phyloP scores from a whole-genome alignment of 2,329 filamentous ascomycete genomes.

The Colletotrichum tabaci region DNA sequence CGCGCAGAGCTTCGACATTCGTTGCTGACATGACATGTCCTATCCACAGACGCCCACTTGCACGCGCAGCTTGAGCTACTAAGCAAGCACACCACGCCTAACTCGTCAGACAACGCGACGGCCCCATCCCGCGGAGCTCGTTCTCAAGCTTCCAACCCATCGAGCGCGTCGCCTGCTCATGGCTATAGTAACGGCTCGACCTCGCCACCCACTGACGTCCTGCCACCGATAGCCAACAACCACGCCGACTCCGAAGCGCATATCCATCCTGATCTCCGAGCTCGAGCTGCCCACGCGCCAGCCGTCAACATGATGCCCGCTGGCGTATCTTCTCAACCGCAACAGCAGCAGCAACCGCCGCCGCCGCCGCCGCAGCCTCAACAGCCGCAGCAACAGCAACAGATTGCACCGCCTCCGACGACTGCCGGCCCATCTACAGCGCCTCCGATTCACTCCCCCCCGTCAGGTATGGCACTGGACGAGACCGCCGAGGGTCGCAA shows the following conservation, averaged over 20 bases:
- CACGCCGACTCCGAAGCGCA: conserved; percentile 59
- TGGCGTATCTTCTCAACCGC: conserved; percentile 43
- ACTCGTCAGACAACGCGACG: conserved; percentile 49
- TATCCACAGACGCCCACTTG: conserved; percentile 50
- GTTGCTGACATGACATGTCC: conserved; percentile 40
- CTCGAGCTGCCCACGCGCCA: conserved; percentile 45
- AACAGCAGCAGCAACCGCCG: conserved; percentile 18
- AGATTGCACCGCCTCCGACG: conserved; percentile 27
- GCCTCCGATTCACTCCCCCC: conserved; percentile 47
- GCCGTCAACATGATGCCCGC: conserved; percentile 53
- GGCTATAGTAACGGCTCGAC: conserved; percentile 58
- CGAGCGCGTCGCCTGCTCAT: conserved; percentile 56
- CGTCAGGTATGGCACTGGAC: conserved; percentile 47
- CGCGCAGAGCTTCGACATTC: conserved; percentile 13
- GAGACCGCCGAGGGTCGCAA: conserved; percentile 74
- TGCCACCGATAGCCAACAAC: conserved; percentile 51
- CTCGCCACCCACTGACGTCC: conserved; percentile 53
- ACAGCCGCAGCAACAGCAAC: conserved; percentile 19
- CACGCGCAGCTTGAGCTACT: conserved; percentile 62
- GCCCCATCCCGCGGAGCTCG: conserved; percentile 45
- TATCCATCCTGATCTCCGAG: conserved; percentile 66
- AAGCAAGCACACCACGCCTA: conserved; percentile 55
- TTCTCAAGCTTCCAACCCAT: conserved; percentile 50
- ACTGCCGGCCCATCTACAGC: conserved; percentile 47
- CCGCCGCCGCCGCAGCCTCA: conserved; percentile 22